These are phyloP conservation scores for Halenospora varia DNA, from an alignment of 495 filamentous ascomycete genomes.

Conservation along the genomic window DNA sequence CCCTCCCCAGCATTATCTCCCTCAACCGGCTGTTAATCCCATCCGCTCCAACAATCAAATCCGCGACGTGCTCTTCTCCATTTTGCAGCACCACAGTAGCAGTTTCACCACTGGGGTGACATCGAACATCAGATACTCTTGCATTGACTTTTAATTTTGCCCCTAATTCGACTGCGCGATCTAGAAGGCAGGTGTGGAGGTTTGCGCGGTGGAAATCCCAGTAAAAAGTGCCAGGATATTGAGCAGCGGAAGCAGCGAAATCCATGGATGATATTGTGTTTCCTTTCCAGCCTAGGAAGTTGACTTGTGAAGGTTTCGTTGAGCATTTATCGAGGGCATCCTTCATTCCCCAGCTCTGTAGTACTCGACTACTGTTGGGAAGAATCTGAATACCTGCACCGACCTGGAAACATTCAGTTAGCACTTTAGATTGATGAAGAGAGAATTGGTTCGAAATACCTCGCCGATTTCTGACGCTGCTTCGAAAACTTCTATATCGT, in stretches of 20 bases:
- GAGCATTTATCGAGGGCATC: constrained; percentile 27
- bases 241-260: constrained; percentile 34
- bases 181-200: constrained; percentile 48
- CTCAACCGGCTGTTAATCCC: constrained; percentile 50
- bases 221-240: constrained; percentile 45
- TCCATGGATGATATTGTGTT: constrained; percentile 16
- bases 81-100: constrained; percentile 27
- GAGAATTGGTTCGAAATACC: no score
- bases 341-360: constrained; percentile 40
- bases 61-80: constrained; percentile 35
- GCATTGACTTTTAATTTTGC: constrained; percentile 43
- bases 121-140: constrained; percentile 23
- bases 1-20: constrained; percentile 41
- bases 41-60: constrained; percentile 56
- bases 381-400: constrained; percentile 60
- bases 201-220: constrained; percentile 59
- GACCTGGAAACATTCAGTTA: no score
- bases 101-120: constrained; percentile 7
- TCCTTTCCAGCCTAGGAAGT: constrained; percentile 15
- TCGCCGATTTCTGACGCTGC: no score
- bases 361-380: constrained; percentile 47
- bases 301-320: constrained; percentile 29
- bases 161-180: constrained; percentile 49
- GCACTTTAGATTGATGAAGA: no score
- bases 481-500: no score